Percentiles rank a stretch among this genome's conserved stretches.
phyloP scores from a whole-genome alignment of 108 stramenopile species.

The Thalassiosira profunda region DNA sequence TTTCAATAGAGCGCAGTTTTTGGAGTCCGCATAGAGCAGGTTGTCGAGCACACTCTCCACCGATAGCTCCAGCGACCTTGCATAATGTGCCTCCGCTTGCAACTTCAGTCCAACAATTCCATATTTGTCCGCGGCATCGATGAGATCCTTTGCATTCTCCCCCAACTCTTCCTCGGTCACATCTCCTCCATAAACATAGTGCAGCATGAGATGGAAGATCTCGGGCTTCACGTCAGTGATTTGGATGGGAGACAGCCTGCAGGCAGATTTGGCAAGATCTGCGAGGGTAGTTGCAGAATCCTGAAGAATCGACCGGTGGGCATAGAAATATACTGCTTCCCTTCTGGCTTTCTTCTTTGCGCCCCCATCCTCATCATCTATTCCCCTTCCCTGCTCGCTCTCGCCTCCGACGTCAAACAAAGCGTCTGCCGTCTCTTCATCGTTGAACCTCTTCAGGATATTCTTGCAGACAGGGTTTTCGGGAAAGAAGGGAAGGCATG shows the following conservation, averaged over 20 bases:
- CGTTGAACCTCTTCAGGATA: too few relatives aligned
- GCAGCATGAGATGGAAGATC: not conserved
- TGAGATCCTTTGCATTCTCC: not conserved
- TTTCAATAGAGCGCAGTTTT: conserved; percentile 15
- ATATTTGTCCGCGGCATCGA: conserved; percentile 27
- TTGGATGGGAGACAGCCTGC: not conserved
- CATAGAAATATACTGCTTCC: not conserved
- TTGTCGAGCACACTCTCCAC: conserved; percentile 3
- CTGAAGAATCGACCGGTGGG: conserved; percentile 8
- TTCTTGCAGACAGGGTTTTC: too few relatives aligned
- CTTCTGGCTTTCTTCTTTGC: too few relatives aligned
- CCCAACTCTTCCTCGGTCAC: not conserved
- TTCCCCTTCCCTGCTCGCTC: too few relatives aligned
- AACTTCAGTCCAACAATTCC: conserved; percentile 10
- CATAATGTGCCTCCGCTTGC: conserved; percentile 18
- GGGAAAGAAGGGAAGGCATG: too few relatives aligned
- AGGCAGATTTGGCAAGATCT: not conserved
- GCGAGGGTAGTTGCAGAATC: not conserved
- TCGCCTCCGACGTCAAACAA: too few relatives aligned
- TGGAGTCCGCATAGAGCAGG: conserved; percentile 9
- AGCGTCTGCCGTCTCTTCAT: too few relatives aligned
- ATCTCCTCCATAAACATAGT: not conserved
- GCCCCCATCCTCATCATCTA: too few relatives aligned
- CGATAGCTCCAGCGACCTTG: not conserved
- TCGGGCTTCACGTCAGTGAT: not conserved